These are phyloP conservation scores for Ensete glaucum DNA, from an alignment of 176 grass and related monocot genomes.

Conservation along the genomic window DNA sequence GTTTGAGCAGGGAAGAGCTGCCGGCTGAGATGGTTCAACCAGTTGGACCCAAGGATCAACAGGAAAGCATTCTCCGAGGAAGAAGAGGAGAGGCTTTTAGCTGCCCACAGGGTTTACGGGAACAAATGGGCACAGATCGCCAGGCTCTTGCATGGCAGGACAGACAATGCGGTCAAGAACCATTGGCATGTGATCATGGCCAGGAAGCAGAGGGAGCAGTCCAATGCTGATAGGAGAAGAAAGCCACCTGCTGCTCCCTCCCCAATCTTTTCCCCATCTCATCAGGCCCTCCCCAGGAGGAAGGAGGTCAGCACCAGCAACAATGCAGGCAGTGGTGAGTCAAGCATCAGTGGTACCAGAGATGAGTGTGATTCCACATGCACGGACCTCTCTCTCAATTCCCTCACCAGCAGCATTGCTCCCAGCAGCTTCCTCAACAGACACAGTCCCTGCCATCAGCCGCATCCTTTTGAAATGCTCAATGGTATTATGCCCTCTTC, in stretches of 20 bases:
- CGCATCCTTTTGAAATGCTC: neutral
- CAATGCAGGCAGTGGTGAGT: neutral
- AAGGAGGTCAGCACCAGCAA: neutral
- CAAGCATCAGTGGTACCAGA: neutral
- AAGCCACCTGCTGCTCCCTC: neutral
- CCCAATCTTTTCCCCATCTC: neutral
- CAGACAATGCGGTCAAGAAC: slow-evolving; percentile 8
- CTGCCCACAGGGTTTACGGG: neutral
- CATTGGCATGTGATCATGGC: slow-evolving; percentile 20
- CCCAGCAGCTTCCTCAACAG: neutral
- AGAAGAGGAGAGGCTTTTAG: slow-evolving; percentile 8
- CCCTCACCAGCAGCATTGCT: neutral
- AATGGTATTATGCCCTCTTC: neutral
- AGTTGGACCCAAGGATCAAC: slow-evolving; percentile 13
- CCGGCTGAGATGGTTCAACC: slow-evolving; percentile 14
- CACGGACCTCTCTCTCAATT: neutral
- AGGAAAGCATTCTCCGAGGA: slow-evolving; percentile 3
- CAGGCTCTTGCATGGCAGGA: slow-evolving; percentile 1
- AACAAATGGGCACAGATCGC: slow-evolving; percentile 7
- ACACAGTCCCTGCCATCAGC: neutral
- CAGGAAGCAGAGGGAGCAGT: slow-evolving; percentile 8
- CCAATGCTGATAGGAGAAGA: neutral
- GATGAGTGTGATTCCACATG: neutral
- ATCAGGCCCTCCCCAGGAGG: neutral
- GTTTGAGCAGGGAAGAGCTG: slow-evolving; percentile 10